Evolutionary conservation across 495 filamentous ascomycete species (phyloP).

Genomic region (Margaritispora aquatica): DNA sequence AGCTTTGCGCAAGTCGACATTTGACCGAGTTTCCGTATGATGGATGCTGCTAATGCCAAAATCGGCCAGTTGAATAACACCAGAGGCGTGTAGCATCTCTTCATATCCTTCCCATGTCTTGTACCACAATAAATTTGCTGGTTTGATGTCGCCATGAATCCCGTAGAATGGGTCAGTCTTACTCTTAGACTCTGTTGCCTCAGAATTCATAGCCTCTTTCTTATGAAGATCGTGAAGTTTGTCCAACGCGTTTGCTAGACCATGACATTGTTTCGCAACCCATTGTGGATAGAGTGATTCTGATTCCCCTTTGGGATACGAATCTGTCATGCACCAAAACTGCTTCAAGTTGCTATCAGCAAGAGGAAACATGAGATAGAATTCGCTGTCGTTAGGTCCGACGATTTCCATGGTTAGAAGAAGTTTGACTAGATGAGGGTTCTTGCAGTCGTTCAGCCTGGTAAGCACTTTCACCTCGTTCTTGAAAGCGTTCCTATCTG

Average conservation of each 20-base stretch:
- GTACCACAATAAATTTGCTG: slow-evolving; percentile 2
- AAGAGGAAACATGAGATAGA: slow-evolving; percentile 1
- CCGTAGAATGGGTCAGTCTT: background rate
- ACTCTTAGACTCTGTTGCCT: background rate
- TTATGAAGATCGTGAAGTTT: slow-evolving; percentile 2
- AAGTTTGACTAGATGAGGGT: slow-evolving; percentile 2
- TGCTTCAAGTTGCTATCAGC: background rate
- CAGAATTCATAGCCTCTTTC: background rate
- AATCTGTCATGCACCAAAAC: background rate
- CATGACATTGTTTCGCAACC: background rate
- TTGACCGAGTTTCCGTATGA: background rate
- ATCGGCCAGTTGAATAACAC: slow-evolving; percentile 1
- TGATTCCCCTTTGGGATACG: background rate
- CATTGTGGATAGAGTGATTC: background rate
- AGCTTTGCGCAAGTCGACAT: background rate
- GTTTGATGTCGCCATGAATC: slow-evolving; percentile 6
- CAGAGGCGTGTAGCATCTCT: background rate
- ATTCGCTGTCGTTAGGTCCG: background rate
- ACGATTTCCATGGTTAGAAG: background rate
- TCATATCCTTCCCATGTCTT: background rate
- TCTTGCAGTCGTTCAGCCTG: background rate
- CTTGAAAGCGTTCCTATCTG: background rate
- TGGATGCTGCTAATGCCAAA: background rate
- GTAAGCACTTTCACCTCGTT: slow-evolving; percentile 1
- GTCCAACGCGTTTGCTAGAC: background rate